These are phyloP conservation scores for Colletotrichum sp. DNA, from an alignment of 2,329 filamentous ascomycete species.

Conservation along the genomic window DNA sequence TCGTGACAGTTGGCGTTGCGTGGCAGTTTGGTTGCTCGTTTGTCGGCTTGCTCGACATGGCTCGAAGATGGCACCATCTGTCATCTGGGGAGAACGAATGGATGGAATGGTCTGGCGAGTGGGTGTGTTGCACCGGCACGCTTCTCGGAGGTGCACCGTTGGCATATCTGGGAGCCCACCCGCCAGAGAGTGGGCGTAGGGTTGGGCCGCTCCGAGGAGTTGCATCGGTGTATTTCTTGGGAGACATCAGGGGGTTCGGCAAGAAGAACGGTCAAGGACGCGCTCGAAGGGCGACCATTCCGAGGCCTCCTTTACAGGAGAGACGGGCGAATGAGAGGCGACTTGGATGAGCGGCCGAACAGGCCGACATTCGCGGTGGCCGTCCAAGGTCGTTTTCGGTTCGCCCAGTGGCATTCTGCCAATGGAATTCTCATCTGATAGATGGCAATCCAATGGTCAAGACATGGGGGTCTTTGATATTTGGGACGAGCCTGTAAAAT, in stretches of 20 bases:
- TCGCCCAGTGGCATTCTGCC: neutral
- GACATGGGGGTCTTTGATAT: neutral
- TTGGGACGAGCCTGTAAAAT: conserved; percentile 11
- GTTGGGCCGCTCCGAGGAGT: conserved; percentile 8
- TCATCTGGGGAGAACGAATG: neutral
- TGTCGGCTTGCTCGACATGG: neutral
- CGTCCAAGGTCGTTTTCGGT: neutral
- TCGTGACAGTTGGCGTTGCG: neutral
- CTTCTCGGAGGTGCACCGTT: neutral
- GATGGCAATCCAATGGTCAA: conserved; percentile 7
- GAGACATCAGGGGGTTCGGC: conserved; percentile 1
- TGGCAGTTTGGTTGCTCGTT: neutral
- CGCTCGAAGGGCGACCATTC: neutral
- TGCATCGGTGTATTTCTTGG: neutral
- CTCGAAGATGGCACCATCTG: neutral
- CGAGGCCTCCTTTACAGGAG: neutral
- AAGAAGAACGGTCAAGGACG: neutral
- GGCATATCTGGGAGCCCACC: conserved; percentile 2
- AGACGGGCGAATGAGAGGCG: neutral
- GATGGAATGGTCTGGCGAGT: neutral
- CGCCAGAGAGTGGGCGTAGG: conserved; percentile 4
- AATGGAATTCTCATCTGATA: conserved; percentile 2
- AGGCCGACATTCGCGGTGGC: neutral
- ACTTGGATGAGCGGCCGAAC: neutral
- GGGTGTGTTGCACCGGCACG: conserved; percentile 7